Evolutionary conservation across 2,329 filamentous ascomycete genomes (phyloP), one percentile per base, ranked within the genome.

Genomic region (Monosporascus sp.): DNA sequence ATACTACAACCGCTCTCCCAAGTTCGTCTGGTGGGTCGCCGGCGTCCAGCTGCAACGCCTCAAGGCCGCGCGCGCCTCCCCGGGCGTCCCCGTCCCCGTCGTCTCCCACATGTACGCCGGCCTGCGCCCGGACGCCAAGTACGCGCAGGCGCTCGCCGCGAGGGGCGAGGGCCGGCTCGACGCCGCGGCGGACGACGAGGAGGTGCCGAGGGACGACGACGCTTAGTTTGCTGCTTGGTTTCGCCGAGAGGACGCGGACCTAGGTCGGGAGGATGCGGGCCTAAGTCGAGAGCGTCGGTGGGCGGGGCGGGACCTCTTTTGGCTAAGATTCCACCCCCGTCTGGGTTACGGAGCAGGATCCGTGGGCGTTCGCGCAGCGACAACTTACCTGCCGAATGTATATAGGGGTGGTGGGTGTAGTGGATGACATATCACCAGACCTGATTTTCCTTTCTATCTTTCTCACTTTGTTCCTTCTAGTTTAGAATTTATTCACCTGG

Each of bases 31-130:
- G 77, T 64, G 63, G 11, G 70, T 82, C 55, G 74, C 74, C 0
- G 79, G 79, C 0, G 67, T 64, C 1, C 78, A 82, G 60, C 68
- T 82, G 2, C 73, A 70, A 7, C 63, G 64, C 37, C 68, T 83
- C 53, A 83, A 83, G 59, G 70, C 72, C 41, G 9, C 63, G 57
- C 48, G 59, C 53, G 45, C 54, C 50, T 53, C 65, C 51, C 3
- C 56, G 24, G 50, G 62, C 17, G 58, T 64, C 8, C 59, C 62
- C 0, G 63, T 72, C 1, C 48, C 69, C 0, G 63, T 79, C 25
- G 68, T 66, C 2, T 65, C 72, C 0, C 53, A 57, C 15, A 64
- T 66, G 58, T 68, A 67, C 31, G 65, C 63, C 6, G 60, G 58
- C 2, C 52, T 52, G 20, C 55, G 58, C 6, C 63, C 64, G 0